phyloP scores from a whole-genome alignment of 2,329 filamentous ascomycete genomes.

The Botrytis aclada region DNA sequence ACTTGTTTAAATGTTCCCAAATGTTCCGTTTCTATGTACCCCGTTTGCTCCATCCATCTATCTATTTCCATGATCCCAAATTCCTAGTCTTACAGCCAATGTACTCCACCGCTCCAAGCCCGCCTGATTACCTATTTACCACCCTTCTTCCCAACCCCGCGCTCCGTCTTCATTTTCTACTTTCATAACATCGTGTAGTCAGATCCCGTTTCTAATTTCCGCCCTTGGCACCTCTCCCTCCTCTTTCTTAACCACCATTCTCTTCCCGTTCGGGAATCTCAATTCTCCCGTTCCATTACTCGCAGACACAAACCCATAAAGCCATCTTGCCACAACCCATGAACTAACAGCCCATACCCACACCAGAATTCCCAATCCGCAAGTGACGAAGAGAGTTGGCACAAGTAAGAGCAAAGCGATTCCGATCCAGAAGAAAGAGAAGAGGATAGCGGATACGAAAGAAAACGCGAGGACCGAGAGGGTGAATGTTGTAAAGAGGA shows the following conservation, averaged over 20 bases:
- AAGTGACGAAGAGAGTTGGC: conserved; percentile 65
- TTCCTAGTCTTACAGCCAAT: not conserved
- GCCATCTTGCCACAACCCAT: conserved; percentile 50
- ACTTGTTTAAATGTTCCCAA: not conserved
- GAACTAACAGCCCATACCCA: conserved; percentile 66
- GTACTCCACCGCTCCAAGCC: not conserved
- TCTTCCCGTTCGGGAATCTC: conserved; percentile 29
- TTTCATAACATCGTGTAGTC: not conserved
- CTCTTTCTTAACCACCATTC: conserved; percentile 27
- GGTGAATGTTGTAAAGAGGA: conserved; percentile 66
- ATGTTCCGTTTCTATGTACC: not conserved
- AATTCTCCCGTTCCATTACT: conserved; percentile 26
- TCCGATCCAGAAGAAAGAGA: conserved; percentile 65
- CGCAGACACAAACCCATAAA: conserved; percentile 41
- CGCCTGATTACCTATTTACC: not conserved
- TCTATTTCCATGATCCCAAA: not conserved
- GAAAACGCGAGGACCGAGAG: conserved; percentile 61
- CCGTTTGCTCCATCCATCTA: not conserved
- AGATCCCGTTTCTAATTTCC: conserved; percentile 20
- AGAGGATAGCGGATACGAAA: conserved; percentile 58
- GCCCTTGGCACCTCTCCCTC: conserved; percentile 24
- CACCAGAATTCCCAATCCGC: conserved; percentile 57
- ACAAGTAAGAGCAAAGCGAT: conserved; percentile 65
- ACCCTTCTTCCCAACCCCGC: not conserved
- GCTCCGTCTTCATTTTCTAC: too few relatives aligned